Evolutionary conservation across 2,329 filamentous ascomycete genomes (phyloP).

Genomic region (Phialocephala subalpina): DNA sequence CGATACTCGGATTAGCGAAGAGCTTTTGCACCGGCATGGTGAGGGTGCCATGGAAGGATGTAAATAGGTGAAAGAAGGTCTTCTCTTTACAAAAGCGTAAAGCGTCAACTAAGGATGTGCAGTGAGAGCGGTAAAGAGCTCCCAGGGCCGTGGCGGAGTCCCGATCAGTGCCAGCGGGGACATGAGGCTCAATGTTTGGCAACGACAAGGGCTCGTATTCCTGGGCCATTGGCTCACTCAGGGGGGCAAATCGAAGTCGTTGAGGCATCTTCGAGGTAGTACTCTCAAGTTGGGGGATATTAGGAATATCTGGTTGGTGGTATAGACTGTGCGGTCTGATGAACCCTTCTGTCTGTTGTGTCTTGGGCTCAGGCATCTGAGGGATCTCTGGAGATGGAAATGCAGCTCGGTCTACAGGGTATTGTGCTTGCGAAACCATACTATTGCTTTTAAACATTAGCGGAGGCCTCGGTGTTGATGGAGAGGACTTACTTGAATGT

Average conservation of each 20-base stretch:
- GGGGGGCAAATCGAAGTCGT: conserved; percentile 67
- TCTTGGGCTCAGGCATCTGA: conserved; percentile 44
- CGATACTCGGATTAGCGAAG: conserved; percentile 80
- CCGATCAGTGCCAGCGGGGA: conserved; percentile 82
- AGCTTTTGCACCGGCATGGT: conserved; percentile 97
- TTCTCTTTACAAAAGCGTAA: conserved; percentile 97
- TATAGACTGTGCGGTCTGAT: conserved; percentile 61
- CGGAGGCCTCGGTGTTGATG: background rate
- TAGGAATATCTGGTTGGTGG: conserved; percentile 63
- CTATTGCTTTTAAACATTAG: conserved; percentile 38
- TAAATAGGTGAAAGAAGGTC: conserved; percentile 94
- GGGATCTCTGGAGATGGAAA: conserved; percentile 51
- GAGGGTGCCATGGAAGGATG: conserved; percentile 93
- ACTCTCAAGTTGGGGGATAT: conserved; percentile 65
- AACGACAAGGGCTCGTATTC: conserved; percentile 78
- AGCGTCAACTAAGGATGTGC: conserved; percentile 93
- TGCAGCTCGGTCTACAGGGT: conserved; percentile 44
- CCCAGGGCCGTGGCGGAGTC: conserved; percentile 87
- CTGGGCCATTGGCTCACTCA: conserved; percentile 61
- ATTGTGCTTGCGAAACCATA: conserved; percentile 39
- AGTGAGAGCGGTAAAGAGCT: conserved; percentile 92
- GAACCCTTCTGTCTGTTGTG: conserved; percentile 42
- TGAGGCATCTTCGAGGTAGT: conserved; percentile 65
- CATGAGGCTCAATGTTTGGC: conserved; percentile 85
- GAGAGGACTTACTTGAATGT: conserved; percentile 56